phyloP scores from a whole-genome alignment of 345 rosid genomes.

The Zanthoxylum bungeanum region DNA sequence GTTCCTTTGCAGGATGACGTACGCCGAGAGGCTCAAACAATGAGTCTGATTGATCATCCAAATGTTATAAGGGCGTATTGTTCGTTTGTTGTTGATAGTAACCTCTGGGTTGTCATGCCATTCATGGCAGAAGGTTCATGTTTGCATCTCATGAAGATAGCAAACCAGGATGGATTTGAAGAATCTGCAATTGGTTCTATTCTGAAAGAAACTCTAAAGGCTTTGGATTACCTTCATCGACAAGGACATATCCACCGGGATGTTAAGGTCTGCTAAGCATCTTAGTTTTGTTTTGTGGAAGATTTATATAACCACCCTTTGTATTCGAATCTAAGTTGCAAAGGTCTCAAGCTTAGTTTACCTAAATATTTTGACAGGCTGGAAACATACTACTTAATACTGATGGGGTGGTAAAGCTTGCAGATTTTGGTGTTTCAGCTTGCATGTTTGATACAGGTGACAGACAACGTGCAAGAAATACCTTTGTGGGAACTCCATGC shows the following conservation, averaged over 20 bases:
- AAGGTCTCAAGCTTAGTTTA: constrained; percentile 4
- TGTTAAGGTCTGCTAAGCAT: constrained; percentile 68
- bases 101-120: constrained; percentile 99
- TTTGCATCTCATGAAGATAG: constrained; percentile 94
- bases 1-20: constrained; percentile 70
- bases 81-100: constrained; percentile 81
- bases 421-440: constrained; percentile 98
- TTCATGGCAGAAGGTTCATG: constrained; percentile 99
- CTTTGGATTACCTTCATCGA: constrained; percentile 88
- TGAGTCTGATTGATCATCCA: constrained; percentile 97
- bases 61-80: constrained; percentile 83
- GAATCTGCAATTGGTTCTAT: constrained; percentile 89
- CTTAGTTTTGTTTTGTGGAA: constrained; percentile 9
- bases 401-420: constrained; percentile 84
- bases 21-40: constrained; percentile 92
- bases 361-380: constrained; percentile 52
- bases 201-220: constrained; percentile 95
- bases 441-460: constrained; percentile 98
- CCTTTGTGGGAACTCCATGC: constrained; percentile 99
- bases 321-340: background rate
- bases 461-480: constrained; percentile 92
- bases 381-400: constrained; percentile 91
- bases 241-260: constrained; percentile 99
- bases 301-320: background rate
- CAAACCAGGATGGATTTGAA: constrained; percentile 87